Conservation (phyloP, 768 basidiomycete species). For the Xerocomus potaroensis region DNA sequence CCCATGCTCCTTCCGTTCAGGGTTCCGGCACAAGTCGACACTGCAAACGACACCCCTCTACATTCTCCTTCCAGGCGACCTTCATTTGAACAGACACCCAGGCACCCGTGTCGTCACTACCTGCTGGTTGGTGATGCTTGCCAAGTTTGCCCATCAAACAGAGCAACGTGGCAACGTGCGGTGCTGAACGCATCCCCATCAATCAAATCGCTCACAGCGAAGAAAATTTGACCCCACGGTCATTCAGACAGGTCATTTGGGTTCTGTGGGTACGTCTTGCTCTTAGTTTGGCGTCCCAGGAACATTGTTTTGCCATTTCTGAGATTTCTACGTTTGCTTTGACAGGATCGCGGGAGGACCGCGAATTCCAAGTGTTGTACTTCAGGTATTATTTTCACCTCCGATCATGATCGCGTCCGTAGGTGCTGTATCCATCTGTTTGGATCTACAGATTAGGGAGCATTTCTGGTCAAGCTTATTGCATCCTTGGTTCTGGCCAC, state of each 20-base stretch:
- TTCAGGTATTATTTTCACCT: conserved; percentile 1
- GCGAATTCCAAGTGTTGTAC: conserved; percentile 2
- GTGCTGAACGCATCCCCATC: conserved; percentile 4
- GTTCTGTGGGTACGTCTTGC: not conserved
- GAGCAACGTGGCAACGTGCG: conserved; percentile 18
- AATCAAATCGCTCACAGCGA: conserved; percentile 1
- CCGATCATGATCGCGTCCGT: conserved; percentile 23
- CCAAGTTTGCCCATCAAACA: conserved; percentile 9
- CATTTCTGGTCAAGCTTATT: conserved; percentile 2
- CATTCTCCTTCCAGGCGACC: not conserved
- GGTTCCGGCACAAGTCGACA: not conserved
- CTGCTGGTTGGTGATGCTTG: conserved; percentile 4
- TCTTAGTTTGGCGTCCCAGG: not conserved
- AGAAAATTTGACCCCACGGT: not conserved
- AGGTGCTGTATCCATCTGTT: conserved; percentile 4
- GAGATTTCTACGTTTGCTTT: not conserved
- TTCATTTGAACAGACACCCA: not conserved
- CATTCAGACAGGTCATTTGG: not conserved
- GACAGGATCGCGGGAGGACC: conserved; percentile 4
- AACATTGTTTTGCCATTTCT: not conserved
- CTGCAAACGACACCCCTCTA: not conserved
- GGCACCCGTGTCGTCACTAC: conserved; percentile 20
- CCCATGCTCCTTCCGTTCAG: not conserved
- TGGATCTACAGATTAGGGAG: conserved; percentile 14
- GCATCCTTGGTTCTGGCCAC: conserved; percentile 3